phyloP scores from a whole-genome alignment of 306 rosid genomes.

The Trifolium repens region DNA sequence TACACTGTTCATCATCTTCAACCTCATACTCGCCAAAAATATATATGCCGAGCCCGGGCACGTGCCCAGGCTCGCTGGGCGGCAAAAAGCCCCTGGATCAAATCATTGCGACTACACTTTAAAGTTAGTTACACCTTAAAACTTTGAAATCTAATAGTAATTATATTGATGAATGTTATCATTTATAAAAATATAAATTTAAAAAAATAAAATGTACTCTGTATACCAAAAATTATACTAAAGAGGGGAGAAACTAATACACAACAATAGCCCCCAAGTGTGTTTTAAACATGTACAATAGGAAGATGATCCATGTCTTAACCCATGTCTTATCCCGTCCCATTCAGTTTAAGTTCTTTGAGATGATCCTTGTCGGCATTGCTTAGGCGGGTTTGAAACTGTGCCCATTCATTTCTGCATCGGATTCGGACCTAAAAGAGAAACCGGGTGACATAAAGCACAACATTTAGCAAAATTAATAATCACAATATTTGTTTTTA shows the following conservation, averaged over 20 bases:
- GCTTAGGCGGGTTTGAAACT: slow-evolving; percentile 78
- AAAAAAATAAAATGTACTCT: background rate
- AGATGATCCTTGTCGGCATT: slow-evolving; percentile 67
- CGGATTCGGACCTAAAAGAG: slow-evolving; percentile 79
- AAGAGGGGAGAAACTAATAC: background rate
- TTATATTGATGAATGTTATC: background rate
- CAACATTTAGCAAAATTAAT: background rate
- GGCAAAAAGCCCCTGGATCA: too few relatives aligned
- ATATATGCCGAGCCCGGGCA: too few relatives aligned
- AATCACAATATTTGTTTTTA: background rate
- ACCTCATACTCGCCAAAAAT: too few relatives aligned
- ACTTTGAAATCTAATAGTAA: background rate
- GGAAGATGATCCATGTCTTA: slow-evolving; percentile 29
- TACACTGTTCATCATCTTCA: too few relatives aligned
- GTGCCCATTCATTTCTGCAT: slow-evolving; percentile 91
- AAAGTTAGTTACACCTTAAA: too few relatives aligned
- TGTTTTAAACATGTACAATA: slow-evolving; percentile 51
- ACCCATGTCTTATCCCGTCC: slow-evolving; percentile 43
- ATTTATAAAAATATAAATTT: background rate
- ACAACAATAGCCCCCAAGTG: slow-evolving; percentile 28
- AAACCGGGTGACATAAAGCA: slow-evolving; percentile 13
- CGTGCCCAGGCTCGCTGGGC: too few relatives aligned
- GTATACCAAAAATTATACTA: background rate
- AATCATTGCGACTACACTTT: too few relatives aligned
- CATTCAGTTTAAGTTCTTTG: slow-evolving; percentile 44